A percentile compares a stretch with the other conserved stretches of the same genome.
These are phyloP conservation scores for Cyberlindnera euphorbiiphila DNA, from an alignment of 805 yeast genomes.

Conservation along the genomic window DNA sequence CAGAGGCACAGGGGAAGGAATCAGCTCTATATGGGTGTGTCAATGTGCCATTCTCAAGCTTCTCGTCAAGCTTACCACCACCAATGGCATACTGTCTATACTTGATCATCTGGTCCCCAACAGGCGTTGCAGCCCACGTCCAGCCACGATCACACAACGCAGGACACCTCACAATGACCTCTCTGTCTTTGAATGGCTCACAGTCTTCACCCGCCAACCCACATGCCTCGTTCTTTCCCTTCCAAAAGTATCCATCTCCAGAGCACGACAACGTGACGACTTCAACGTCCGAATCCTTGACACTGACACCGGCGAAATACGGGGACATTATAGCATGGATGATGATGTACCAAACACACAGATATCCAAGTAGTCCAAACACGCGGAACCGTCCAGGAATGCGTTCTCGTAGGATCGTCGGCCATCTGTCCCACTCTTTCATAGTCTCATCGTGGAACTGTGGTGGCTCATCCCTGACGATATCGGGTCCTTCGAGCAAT, in stretches of 20 bases:
- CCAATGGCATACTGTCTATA: slow-evolving; percentile 75
- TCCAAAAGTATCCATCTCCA: slow-evolving; percentile 53
- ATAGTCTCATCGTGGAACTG: slow-evolving; percentile 25
- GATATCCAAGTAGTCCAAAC: slow-evolving; percentile 5
- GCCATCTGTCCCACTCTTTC: slow-evolving; percentile 39
- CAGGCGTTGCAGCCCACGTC: slow-evolving; percentile 70
- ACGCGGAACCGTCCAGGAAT: slow-evolving; percentile 4
- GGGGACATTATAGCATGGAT: slow-evolving; percentile 15
- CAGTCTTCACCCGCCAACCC: slow-evolving; percentile 70
- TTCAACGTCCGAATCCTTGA: slow-evolving; percentile 9
- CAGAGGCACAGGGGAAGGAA: slow-evolving; percentile 87
- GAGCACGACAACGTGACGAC: slow-evolving; percentile 44
- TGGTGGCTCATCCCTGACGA: slow-evolving; percentile 47
- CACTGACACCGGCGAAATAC: slow-evolving; percentile 8
- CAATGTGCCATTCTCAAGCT: slow-evolving; percentile 27
- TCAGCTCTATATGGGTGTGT: slow-evolving; percentile 79
- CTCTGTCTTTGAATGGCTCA: slow-evolving; percentile 39
- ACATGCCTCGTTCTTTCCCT: slow-evolving; percentile 71
- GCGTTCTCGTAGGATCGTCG: slow-evolving; percentile 32
- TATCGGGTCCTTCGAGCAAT: slow-evolving; percentile 56
- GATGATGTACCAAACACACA: slow-evolving; percentile 14
- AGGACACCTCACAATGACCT: slow-evolving; percentile 71
- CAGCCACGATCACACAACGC: slow-evolving; percentile 80
- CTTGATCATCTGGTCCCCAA: slow-evolving; percentile 64
- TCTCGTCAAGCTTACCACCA: slow-evolving; percentile 47